Conservation (phyloP, 2,329 filamentous ascomycete genomes). For the Ilyonectria destructans region DNA sequence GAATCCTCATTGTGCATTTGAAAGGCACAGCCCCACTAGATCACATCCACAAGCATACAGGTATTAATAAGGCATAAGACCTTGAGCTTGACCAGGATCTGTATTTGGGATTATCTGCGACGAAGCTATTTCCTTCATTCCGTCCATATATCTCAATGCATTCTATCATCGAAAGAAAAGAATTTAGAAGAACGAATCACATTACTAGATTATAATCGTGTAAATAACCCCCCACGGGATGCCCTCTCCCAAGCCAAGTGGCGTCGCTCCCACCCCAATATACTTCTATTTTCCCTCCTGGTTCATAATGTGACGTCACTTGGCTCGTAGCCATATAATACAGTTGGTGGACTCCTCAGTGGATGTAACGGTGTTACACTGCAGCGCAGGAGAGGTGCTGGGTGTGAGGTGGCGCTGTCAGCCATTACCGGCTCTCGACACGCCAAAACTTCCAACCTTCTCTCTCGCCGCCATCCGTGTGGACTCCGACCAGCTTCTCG, state of each 20-base stretch:
- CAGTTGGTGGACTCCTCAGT: conserved; percentile 33
- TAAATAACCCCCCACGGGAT: conserved; percentile 40
- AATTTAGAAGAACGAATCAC: conserved; percentile 39
- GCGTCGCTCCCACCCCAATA: conserved; percentile 35
- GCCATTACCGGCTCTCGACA: conserved; percentile 64
- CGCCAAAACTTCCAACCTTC: conserved; percentile 93
- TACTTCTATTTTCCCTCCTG: conserved; percentile 34
- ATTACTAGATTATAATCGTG: conserved; percentile 50
- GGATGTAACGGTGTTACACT: conserved; percentile 20
- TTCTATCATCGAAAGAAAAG: neutral
- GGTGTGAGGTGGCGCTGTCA: conserved; percentile 10
- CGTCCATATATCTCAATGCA: neutral
- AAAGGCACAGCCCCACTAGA: too few relatives aligned
- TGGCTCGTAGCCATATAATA: conserved; percentile 44
- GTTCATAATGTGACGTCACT: conserved; percentile 45
- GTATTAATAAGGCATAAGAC: too few relatives aligned
- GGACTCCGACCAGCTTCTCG: conserved; percentile 88
- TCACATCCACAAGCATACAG: too few relatives aligned
- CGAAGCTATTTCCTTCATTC: neutral
- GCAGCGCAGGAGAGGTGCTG: conserved; percentile 18
- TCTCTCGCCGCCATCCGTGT: conserved; percentile 76
- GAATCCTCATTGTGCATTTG: too few relatives aligned
- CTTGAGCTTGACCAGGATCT: too few relatives aligned
- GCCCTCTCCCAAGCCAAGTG: conserved; percentile 41
- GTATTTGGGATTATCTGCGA: too few relatives aligned